A percentile compares a stretch with the other conserved stretches of the same genome.
Conservation (phyloP, 495 filamentous ascomycete genomes). For the Neohortaea acidophila region DNA sequence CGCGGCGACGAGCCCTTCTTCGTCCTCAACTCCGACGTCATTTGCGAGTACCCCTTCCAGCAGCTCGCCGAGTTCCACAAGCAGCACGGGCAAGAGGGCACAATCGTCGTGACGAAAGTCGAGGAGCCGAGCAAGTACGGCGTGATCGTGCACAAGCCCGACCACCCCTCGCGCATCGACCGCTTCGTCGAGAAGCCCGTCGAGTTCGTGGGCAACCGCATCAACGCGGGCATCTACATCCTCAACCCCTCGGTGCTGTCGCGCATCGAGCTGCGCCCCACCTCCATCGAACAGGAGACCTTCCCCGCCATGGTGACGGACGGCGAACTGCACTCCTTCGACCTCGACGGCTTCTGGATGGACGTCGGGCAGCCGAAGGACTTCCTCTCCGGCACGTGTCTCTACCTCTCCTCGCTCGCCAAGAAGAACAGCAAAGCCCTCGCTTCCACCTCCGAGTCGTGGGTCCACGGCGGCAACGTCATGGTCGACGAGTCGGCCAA, state of each 20-base stretch:
- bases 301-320: constrained; percentile 91
- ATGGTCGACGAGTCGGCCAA: constrained; percentile 89
- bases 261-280: constrained; percentile 91
- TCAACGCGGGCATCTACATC: constrained; percentile 99
- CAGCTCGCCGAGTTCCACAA: constrained; percentile 82
- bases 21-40: constrained; percentile 97
- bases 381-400: constrained; percentile 89
- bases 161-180: constrained; percentile 83
- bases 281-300: constrained; percentile 98
- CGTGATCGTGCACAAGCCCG: constrained; percentile 95
- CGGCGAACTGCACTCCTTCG: constrained; percentile 89
- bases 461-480: constrained; percentile 89
- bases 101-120: constrained; percentile 98
- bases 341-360: constrained; percentile 99
- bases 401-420: constrained; percentile 85
- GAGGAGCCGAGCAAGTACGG: constrained; percentile 99
- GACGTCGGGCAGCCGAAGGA: constrained; percentile 99
- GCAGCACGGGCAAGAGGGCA: constrained; percentile 84
- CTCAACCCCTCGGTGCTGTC: constrained; percentile 81
- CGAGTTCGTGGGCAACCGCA: constrained; percentile 97
- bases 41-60: constrained; percentile 94
- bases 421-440: constrained; percentile 87
- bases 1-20: constrained; percentile 95
- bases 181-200: constrained; percentile 99
- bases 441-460: constrained; percentile 56